These are phyloP conservation scores for Cladosporium sphaerospermum DNA, from an alignment of 2,329 filamentous ascomycete species.

Conservation along the genomic window DNA sequence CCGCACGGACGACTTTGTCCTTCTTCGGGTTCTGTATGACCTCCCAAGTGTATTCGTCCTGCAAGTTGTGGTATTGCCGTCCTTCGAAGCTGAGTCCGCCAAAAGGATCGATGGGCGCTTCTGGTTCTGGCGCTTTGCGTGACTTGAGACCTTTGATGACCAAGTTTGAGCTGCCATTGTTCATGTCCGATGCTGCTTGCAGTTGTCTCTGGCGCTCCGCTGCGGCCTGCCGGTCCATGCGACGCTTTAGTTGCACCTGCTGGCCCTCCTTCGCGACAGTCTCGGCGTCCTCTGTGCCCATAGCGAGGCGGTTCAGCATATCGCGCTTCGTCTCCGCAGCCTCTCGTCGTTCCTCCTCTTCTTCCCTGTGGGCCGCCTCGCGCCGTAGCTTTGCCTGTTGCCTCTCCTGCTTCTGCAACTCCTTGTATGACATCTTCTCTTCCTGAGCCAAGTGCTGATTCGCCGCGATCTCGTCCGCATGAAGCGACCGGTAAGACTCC, in stretches of 20 bases:
- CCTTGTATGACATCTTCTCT: slow-evolving; percentile 43
- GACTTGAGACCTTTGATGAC: slow-evolving; percentile 76
- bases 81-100: slow-evolving; percentile 62
- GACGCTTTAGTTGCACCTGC: slow-evolving; percentile 65
- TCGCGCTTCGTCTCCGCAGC: slow-evolving; percentile 59
- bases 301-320: slow-evolving; percentile 63
- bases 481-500: slow-evolving; percentile 65
- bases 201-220: slow-evolving; percentile 35
- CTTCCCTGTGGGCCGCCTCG: slow-evolving; percentile 58
- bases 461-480: slow-evolving; percentile 52
- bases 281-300: slow-evolving; percentile 53
- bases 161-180: slow-evolving; percentile 35
- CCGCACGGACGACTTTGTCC: slow-evolving; percentile 62
- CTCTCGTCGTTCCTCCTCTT: slow-evolving; percentile 62
- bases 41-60: slow-evolving; percentile 65
- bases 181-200: slow-evolving; percentile 37
- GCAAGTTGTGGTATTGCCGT: slow-evolving; percentile 63
- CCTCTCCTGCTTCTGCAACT: slow-evolving; percentile 52
- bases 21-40: slow-evolving; percentile 63
- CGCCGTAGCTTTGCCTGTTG: slow-evolving; percentile 60
- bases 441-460: slow-evolving; percentile 44
- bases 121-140: slow-evolving; percentile 52
- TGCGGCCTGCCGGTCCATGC: slow-evolving; percentile 55
- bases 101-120: slow-evolving; percentile 83
- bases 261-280: slow-evolving; percentile 47